Conservation (phyloP, 2,329 filamentous ascomycete genomes). For the Penicillium sp. region DNA sequence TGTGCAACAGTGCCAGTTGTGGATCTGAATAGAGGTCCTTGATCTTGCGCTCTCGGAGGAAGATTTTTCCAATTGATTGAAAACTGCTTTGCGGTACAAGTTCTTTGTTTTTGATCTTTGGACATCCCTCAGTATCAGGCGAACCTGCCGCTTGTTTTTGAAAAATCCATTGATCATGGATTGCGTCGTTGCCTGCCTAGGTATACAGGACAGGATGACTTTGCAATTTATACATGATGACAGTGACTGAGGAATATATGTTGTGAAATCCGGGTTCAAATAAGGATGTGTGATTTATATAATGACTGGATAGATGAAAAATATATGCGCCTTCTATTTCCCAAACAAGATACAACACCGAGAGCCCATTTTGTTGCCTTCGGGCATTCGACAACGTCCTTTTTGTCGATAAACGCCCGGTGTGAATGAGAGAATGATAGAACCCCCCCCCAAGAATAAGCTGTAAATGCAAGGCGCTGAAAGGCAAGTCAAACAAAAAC, state of each 20-base stretch:
- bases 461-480: conserved; percentile 19
- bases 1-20: too few relatives aligned
- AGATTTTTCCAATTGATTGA: too few relatives aligned
- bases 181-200: too few relatives aligned
- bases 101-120: too few relatives aligned
- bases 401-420: background rate
- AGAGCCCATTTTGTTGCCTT: background rate
- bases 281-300: background rate
- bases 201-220: too few relatives aligned
- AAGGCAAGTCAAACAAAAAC: conserved; percentile 15
- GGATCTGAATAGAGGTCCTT: too few relatives aligned
- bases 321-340: conserved; percentile 10
- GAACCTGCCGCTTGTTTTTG: too few relatives aligned
- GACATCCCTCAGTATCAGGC: too few relatives aligned
- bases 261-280: background rate
- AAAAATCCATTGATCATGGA: too few relatives aligned
- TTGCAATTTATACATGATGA: too few relatives aligned
- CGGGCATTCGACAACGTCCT: background rate
- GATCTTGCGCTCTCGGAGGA: too few relatives aligned
- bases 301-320: background rate
- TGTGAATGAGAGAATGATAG: background rate
- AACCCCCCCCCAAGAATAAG: conserved; percentile 1
- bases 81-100: too few relatives aligned
- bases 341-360: conserved; percentile 6
- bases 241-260: background rate